Evolutionary conservation across 1,139 yeast species (phyloP).

Genomic region (Hansenula anomala): DNA sequence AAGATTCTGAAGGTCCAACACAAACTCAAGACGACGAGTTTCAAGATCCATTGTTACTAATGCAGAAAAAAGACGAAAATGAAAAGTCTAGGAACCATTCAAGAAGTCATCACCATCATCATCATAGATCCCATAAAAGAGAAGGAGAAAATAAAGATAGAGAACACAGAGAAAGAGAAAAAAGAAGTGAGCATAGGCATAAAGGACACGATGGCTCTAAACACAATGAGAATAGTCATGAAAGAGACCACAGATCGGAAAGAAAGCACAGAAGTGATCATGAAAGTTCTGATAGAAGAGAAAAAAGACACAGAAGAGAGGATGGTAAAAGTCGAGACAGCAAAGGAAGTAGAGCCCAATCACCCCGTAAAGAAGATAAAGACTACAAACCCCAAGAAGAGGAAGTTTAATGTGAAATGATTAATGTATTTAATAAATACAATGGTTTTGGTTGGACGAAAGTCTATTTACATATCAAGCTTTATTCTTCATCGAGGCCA

Average conservation of each 20-base stretch:
- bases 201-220: too few species aligned
- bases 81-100: background rate
- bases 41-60: slow-evolving; percentile 8
- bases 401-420: too few species aligned
- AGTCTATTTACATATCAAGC: too few species aligned
- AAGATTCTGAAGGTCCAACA: background rate
- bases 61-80: background rate
- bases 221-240: too few species aligned
- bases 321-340: too few species aligned
- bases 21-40: slow-evolving; percentile 6
- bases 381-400: background rate
- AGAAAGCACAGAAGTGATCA: background rate
- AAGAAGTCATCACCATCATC: background rate
- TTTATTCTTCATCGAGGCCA: slow-evolving; percentile 4
- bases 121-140: background rate
- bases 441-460: too few species aligned
- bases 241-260: background rate
- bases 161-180: background rate
- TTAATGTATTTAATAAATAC: too few species aligned
- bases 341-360: background rate
- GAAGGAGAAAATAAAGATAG: background rate
- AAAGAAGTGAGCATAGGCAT: slow-evolving; percentile 1
- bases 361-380: background rate
- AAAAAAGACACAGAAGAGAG: background rate
- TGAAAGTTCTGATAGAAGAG: background rate